Evolutionary conservation across 129 eudicot species (phyloP).

Genomic region (Lonicera japonica): DNA sequence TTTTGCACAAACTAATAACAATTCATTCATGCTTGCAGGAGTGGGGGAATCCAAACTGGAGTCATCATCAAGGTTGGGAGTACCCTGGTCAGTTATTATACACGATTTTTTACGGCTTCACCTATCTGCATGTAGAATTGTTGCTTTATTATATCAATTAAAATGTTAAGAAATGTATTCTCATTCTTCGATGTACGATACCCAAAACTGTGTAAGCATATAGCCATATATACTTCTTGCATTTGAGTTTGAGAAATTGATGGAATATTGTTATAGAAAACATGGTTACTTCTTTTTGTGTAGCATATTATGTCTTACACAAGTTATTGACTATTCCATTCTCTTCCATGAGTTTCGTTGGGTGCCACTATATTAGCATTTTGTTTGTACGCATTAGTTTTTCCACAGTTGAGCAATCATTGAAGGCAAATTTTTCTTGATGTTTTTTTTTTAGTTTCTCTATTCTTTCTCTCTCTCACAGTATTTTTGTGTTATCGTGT

Average conservation of each 20-base stretch:
- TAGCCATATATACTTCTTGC: background rate
- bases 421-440: background rate
- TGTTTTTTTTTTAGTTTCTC: no score
- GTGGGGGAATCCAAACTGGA: conserved; percentile 54
- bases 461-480: background rate
- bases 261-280: background rate
- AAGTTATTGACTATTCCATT: background rate
- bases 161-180: background rate
- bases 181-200: background rate
- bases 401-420: background rate
- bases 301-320: no score
- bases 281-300: no score
- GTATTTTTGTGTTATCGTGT: no score
- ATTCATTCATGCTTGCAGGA: conserved; percentile 24
- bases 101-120: no score
- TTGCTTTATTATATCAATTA: no score
- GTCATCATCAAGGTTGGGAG: conserved; percentile 60
- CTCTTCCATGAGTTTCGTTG: no score
- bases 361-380: no score
- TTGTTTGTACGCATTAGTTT: no score
- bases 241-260: background rate
- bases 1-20: no score
- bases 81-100: conserved; percentile 39
- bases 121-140: no score
- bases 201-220: background rate